Base-by-base conservation (phyloP, 495 filamentous ascomycete genomes). In the Schizothecium vesticola region DNA sequence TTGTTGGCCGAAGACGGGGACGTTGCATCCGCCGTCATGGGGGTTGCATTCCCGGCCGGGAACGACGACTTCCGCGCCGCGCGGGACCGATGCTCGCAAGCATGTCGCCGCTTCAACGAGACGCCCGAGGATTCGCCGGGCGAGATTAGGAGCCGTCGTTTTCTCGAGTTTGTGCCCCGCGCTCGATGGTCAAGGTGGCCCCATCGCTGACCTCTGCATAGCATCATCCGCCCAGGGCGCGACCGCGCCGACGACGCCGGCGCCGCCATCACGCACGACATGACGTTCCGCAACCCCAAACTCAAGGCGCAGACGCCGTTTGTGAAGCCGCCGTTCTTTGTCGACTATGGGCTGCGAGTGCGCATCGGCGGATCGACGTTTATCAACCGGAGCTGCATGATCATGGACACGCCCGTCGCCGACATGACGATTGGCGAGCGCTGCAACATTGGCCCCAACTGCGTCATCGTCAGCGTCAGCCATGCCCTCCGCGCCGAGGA, bases 381-480 rank as follows among this genome's bases (percentile, higher is more conserved):
- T 24, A 78, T 80, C 69, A 78, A 78, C 64, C 70, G 76, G 21
- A 67, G 71, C 51, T 80, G 79, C 68, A 75, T 67, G 64, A 78
- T 80, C 56, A 69, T 78, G 64, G 77, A 80, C 69, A 79, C 79
- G 16, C 79, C 79, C 8, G 74, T 76, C 23, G 76, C 79, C 29
- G 73, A 79, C 43, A 63, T 80, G 9, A 66, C 68, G 16, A 79
- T 80, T 58, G 76, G 77, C 28, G 73, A 74, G 36, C 59, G 71
- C 59, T 77, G 72, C 70, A 76, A 73, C 51, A 75, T 80, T 51
- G 79, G 79, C 1, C 72, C 77, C 12, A 73, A 79, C 61, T 78
- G 78, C 64, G 61, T 51, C 56, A 73, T 80, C 16, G 65, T 73
- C 23, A 71, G 72, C 23, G 75, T 75, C 25, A 70, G 72, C 26